Percentiles rank a stretch among this genome's conserved stretches.
Evolutionary conservation across 176 grass and related monocot genomes (phyloP).

Genomic region (Miscanthus lutarioriparius): DNA sequence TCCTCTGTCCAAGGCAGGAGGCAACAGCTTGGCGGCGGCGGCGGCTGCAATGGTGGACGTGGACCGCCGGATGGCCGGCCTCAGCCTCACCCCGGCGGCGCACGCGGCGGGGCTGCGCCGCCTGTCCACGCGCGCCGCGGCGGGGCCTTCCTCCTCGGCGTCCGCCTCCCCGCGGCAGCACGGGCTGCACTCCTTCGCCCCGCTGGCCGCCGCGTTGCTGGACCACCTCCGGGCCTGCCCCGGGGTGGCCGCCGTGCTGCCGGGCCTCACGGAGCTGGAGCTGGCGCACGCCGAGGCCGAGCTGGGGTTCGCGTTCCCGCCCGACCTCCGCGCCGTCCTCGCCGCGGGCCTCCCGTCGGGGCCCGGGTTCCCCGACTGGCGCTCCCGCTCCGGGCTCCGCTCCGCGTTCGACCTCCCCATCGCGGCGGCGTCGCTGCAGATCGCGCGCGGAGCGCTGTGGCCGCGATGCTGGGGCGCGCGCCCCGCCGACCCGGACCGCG

Average conservation of each 20-base stretch:
- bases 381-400: slow-evolving; percentile 14
- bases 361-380: slow-evolving; percentile 73
- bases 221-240: slow-evolving; percentile 46
- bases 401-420: slow-evolving; percentile 59
- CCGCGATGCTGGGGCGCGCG: slow-evolving; percentile 58
- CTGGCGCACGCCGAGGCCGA: slow-evolving; percentile 62
- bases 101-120: slow-evolving; percentile 76
- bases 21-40: not conserved
- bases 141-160: slow-evolving; percentile 28
- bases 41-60: slow-evolving; percentile 69
- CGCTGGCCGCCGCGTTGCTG: slow-evolving; percentile 40
- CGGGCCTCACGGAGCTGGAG: slow-evolving; percentile 57
- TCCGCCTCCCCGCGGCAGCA: slow-evolving; percentile 38
- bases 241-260: slow-evolving; percentile 37
- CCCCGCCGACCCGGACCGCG: slow-evolving; percentile 57
- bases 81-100: slow-evolving; percentile 51
- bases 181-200: slow-evolving; percentile 56
- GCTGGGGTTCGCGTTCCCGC: slow-evolving; percentile 65
- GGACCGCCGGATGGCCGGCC: slow-evolving; percentile 55
- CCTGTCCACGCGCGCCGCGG: slow-evolving; percentile 65
- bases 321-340: slow-evolving; percentile 76
- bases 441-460: slow-evolving; percentile 61
- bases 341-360: slow-evolving; percentile 54
- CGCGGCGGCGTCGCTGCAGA: slow-evolving; percentile 63
- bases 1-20: not conserved